These are phyloP conservation scores for Arabidopsis lyrata DNA, from an alignment of 441 rosid genomes.

Conservation along the genomic window DNA sequence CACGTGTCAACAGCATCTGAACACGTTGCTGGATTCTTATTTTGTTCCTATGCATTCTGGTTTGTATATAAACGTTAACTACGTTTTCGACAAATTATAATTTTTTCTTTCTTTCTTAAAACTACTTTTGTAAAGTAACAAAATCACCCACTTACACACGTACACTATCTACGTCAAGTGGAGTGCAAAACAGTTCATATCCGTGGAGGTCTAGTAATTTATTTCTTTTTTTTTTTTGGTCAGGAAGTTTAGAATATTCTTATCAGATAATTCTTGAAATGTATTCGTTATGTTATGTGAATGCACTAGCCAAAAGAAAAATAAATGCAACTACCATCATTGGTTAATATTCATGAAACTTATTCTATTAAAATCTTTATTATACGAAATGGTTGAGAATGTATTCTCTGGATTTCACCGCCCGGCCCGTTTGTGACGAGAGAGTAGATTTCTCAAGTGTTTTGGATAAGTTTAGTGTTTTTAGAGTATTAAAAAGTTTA, in stretches of 20 bases:
- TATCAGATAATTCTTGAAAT: no score
- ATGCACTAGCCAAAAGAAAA: no score
- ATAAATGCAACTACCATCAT: no score
- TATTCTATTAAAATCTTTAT: no score
- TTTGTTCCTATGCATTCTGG: conserved; percentile 18
- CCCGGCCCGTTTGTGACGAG: conserved; percentile 9
- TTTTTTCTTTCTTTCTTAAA: background rate
- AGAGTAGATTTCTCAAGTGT: conserved; percentile 3
- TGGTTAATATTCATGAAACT: no score
- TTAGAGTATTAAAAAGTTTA: background rate
- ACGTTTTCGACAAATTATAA: no score
- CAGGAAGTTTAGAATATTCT: no score
- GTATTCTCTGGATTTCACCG: background rate
- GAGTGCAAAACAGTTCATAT: conserved; percentile 15
- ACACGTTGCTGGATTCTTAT: conserved; percentile 38
- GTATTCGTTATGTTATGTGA: no score
- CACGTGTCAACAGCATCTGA: conserved; percentile 40
- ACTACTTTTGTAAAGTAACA: conserved; percentile 6
- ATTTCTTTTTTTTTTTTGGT: background rate
- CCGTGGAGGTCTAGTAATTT: conserved; percentile 10
- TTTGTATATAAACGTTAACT: background rate
- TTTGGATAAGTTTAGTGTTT: background rate
- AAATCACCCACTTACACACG: conserved; percentile 30
- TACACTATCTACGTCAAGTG: conserved; percentile 9
- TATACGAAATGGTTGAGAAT: no score